A percentile compares a stretch with the other conserved stretches of the same genome.
These are phyloP conservation scores for Antonospora locustae DNA, from an alignment of 371 early-diverging fungal genomes.

Conservation along the genomic window DNA sequence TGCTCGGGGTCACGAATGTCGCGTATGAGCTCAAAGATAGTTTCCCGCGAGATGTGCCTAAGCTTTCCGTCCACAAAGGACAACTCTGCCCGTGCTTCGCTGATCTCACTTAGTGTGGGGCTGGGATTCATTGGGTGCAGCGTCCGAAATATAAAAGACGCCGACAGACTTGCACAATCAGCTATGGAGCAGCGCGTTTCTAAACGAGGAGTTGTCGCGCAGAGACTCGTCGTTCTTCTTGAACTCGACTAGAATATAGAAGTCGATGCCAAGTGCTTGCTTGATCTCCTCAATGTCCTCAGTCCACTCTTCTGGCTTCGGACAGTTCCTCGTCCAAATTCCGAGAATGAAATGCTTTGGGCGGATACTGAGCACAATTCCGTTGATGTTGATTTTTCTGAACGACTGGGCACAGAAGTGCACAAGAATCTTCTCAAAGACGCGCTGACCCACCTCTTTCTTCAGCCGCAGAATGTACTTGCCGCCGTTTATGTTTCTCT, in stretches of 20 bases:
- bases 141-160: too few relatives aligned
- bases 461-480: slow-evolving; percentile 47
- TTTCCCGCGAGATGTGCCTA: too few relatives aligned
- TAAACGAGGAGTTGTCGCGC: slow-evolving; percentile 1
- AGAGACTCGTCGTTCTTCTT: slow-evolving; percentile 33
- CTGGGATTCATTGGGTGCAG: too few relatives aligned
- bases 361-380: slow-evolving; percentile 49
- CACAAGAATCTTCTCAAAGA: slow-evolving; percentile 49
- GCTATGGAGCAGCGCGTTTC: slow-evolving; percentile 4
- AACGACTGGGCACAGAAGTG: slow-evolving; percentile 34
- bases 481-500: slow-evolving; percentile 51
- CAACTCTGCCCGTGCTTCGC: too few relatives aligned
- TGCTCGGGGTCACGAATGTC: slow-evolving; percentile 96
- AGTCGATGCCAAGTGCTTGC: slow-evolving; percentile 40
- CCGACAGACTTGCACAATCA: too few relatives aligned
- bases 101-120: too few relatives aligned
- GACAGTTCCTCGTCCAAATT: slow-evolving; percentile 47
- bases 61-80: too few relatives aligned
- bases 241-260: slow-evolving; percentile 37
- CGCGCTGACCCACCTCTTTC: slow-evolving; percentile 36
- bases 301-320: slow-evolving; percentile 15
- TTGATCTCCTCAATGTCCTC: slow-evolving; percentile 45
- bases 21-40: slow-evolving; percentile 66
- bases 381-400: slow-evolving; percentile 46
- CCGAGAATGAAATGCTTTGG: slow-evolving; percentile 40